Base-by-base conservation (phyloP, 306 rosid genomes). In the Quillaja saponaria region DNA sequence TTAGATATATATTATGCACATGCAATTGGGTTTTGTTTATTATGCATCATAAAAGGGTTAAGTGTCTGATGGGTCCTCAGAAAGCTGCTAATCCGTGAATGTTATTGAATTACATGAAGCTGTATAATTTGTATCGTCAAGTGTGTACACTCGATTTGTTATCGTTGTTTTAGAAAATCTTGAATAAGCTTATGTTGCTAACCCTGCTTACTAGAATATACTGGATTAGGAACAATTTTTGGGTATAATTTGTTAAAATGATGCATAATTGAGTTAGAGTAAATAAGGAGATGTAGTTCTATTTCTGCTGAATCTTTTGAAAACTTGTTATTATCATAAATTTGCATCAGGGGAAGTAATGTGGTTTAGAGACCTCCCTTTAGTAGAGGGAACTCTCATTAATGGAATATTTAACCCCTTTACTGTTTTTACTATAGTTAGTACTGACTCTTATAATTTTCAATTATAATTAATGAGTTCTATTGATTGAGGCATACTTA, bases 21-120 rank as follows among this genome's bases (percentile, higher is more conserved):
- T 38, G 20, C 46, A 53, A 65, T 21, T 69, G 69, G 28, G 2
- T 58, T 52, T 34, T 58, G 9, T 13, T 66, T 34, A 6, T 47
- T 60, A 34, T 39, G n/a, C 38, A 18, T 55, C 28, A 33, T 9
- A 6, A 7, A n/a, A 33, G 34, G 31, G 31, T 48, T 37, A 15
- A 40, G 14, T 21, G 8, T 12, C 2, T 45, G 25, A 35, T 58
- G 42, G 10, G 13, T 58, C 14, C 8, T n/a, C 19, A 38, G 61
- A 51, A 46, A 13, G 12, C 34, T 18, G 10, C 35, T 48, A 35
- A 34, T 49, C 57, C 21, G 37, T 20, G 47, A 48, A 10, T 18
- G 48, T 35, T 47, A 28, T 34, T 34, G 34, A 44, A 13, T 12
- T 12, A 54, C 41, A 33, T 41, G 21, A 12, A 13, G 38, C 13